Evolutionary conservation across 2,329 filamentous ascomycete genomes (phyloP).

Genomic region (Thelonectria discophora): DNA sequence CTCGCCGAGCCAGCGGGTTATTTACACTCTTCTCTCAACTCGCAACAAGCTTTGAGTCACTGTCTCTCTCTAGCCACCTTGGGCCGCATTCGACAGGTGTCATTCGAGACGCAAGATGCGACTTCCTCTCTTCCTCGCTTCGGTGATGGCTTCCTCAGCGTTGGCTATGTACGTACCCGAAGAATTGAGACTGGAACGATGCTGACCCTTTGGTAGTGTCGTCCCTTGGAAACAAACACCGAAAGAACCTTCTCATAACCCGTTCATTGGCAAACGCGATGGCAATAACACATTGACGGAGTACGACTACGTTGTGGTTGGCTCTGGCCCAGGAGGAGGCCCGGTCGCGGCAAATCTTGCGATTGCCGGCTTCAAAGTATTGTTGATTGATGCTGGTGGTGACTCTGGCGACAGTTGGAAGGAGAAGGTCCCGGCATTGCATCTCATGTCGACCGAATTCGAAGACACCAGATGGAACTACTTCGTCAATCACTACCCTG

Average conservation of each 20-base stretch:
- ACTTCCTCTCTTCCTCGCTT: slow-evolving; percentile 23
- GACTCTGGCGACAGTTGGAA: slow-evolving; percentile 55
- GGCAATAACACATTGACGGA: slow-evolving; percentile 8
- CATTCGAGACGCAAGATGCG: slow-evolving; percentile 26
- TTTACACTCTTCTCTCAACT: neutral
- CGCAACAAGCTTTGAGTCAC: neutral
- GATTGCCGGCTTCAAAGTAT: slow-evolving; percentile 62
- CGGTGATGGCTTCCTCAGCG: slow-evolving; percentile 25
- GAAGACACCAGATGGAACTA: slow-evolving; percentile 61
- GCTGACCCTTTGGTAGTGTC: slow-evolving; percentile 3
- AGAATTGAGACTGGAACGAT: neutral
- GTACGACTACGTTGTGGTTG: slow-evolving; percentile 69
- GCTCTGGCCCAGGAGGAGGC: slow-evolving; percentile 64
- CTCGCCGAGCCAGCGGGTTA: too few species aligned
- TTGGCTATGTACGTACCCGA: slow-evolving; percentile 8
- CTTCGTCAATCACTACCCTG: slow-evolving; percentile 68
- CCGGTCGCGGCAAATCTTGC: slow-evolving; percentile 65
- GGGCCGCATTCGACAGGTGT: neutral
- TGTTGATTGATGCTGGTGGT: slow-evolving; percentile 68
- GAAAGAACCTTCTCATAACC: slow-evolving; percentile 2
- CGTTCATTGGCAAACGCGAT: slow-evolving; percentile 13
- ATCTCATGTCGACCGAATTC: slow-evolving; percentile 41
- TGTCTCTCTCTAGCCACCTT: neutral
- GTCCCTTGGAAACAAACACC: slow-evolving; percentile 1
- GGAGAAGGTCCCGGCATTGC: slow-evolving; percentile 42